These are phyloP conservation scores for Ettlia oleoabundans DNA, from an alignment of 139 green algal genomes.

Conservation along the genomic window DNA sequence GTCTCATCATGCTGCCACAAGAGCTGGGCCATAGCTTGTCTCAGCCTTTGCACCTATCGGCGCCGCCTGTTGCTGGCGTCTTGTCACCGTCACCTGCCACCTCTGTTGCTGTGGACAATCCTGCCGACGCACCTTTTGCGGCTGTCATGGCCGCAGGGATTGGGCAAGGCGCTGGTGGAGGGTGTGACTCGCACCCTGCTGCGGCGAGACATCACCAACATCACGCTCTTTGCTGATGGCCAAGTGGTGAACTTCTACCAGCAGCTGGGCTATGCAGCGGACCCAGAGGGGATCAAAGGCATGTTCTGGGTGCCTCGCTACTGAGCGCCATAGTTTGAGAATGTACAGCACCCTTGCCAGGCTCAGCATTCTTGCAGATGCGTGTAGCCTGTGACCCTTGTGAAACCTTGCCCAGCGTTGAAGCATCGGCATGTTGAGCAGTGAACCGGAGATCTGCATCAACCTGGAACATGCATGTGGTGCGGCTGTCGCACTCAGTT, in stretches of 20 bases:
- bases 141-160: slow-evolving; percentile 67
- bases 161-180: slow-evolving; percentile 95
- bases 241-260: slow-evolving; percentile 89
- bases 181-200: slow-evolving; percentile 88
- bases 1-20: too few species aligned
- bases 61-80: too few species aligned
- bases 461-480: too few species aligned
- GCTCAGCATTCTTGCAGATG: neutral
- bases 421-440: neutral
- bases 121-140: neutral
- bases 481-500: too few species aligned
- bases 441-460: too few species aligned
- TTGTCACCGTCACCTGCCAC: too few species aligned
- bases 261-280: slow-evolving; percentile 89
- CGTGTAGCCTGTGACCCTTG: neutral
- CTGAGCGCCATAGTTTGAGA: too few species aligned
- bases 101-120: too few species aligned
- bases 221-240: slow-evolving; percentile 96
- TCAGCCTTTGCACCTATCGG: too few species aligned
- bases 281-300: slow-evolving; percentile 94
- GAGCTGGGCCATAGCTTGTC: too few species aligned
- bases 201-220: slow-evolving; percentile 93
- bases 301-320: slow-evolving; percentile 67
- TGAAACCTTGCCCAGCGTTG: neutral
- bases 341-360: neutral